Evolutionary conservation across 768 basidiomycete genomes (phyloP).

Genomic region (Sarcodon aspratus): DNA sequence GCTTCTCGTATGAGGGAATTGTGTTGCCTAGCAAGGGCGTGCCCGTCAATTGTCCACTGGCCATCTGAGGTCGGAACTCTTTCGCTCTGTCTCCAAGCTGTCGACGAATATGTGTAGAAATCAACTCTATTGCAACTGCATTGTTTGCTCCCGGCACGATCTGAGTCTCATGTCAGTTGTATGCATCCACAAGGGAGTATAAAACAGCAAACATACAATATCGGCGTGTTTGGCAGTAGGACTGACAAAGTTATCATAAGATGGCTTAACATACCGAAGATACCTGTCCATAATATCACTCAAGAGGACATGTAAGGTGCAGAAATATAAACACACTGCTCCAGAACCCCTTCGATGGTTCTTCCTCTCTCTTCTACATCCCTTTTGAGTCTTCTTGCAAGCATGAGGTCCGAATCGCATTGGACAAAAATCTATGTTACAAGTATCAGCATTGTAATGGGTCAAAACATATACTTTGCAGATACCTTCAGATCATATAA

Average conservation of each 20-base stretch:
- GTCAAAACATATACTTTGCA: neutral
- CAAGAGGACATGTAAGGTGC: neutral
- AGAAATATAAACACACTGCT: constrained; percentile 45
- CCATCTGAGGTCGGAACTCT: constrained; percentile 65
- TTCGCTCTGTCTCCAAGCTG: constrained; percentile 74
- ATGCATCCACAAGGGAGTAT: neutral
- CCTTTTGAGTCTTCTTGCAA: constrained; percentile 81
- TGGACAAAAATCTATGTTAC: constrained; percentile 67
- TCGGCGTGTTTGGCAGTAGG: constrained; percentile 85
- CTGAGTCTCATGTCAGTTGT: constrained; percentile 24
- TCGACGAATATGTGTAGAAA: constrained; percentile 80
- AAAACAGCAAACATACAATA: constrained; percentile 39
- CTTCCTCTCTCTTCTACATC: constrained; percentile 86
- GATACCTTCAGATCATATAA: constrained; percentile 87
- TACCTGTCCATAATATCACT: constrained; percentile 37
- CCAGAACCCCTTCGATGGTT: constrained; percentile 75
- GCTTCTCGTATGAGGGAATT: constrained; percentile 24
- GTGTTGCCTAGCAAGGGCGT: constrained; percentile 9
- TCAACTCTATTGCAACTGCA: constrained; percentile 83
- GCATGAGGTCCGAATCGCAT: constrained; percentile 94
- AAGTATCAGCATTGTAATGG: neutral
- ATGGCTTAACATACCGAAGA: constrained; percentile 88
- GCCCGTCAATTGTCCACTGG: constrained; percentile 19
- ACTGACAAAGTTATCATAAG: constrained; percentile 87
- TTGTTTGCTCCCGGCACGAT: constrained; percentile 95